phyloP scores from a whole-genome alignment of 2,329 filamentous ascomycete species.

The Ophiostoma ips region DNA sequence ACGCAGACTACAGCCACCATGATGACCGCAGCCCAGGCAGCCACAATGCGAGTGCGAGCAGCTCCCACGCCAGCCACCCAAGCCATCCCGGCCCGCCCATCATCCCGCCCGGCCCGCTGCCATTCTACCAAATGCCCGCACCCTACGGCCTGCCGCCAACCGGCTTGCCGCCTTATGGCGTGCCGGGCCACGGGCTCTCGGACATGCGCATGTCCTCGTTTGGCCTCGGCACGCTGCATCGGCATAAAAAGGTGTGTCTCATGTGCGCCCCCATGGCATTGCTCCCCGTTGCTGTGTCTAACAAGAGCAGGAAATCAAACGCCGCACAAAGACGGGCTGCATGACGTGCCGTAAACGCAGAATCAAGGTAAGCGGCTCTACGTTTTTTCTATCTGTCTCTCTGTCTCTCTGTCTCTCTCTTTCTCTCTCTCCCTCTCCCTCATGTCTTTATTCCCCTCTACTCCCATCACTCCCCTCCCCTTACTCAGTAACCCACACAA shows the following conservation, averaged over 20 bases:
- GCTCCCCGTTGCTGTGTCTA: not conserved
- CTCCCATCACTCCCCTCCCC: not conserved
- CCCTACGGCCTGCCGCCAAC: slow-evolving; percentile 23
- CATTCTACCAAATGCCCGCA: slow-evolving; percentile 20
- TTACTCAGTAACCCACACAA: no score
- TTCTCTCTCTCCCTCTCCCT: not conserved
- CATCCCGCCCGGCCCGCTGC: slow-evolving; percentile 22
- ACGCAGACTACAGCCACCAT: not conserved
- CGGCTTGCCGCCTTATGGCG: slow-evolving; percentile 29
- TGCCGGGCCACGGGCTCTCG: slow-evolving; percentile 22
- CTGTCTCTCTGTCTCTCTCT: not conserved
- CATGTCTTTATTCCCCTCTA: not conserved
- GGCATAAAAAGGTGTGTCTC: slow-evolving; percentile 42
- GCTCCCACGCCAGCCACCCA: not conserved
- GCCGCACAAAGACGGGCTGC: slow-evolving; percentile 49
- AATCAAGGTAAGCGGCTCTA: slow-evolving; percentile 45
- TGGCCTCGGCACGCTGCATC: slow-evolving; percentile 12
- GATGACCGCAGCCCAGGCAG: not conserved
- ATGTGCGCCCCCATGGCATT: not conserved
- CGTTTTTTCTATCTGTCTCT: not conserved
- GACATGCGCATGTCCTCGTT: slow-evolving; percentile 8
- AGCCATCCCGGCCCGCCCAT: slow-evolving; percentile 21
- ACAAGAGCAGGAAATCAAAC: slow-evolving; percentile 54
- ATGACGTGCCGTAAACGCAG: slow-evolving; percentile 47
- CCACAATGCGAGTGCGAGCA: not conserved